Evolutionary conservation across 257 asterid genomes (phyloP), one percentile per base, ranked within the genome.

Genomic region (Rubia yunnanensis): DNA sequence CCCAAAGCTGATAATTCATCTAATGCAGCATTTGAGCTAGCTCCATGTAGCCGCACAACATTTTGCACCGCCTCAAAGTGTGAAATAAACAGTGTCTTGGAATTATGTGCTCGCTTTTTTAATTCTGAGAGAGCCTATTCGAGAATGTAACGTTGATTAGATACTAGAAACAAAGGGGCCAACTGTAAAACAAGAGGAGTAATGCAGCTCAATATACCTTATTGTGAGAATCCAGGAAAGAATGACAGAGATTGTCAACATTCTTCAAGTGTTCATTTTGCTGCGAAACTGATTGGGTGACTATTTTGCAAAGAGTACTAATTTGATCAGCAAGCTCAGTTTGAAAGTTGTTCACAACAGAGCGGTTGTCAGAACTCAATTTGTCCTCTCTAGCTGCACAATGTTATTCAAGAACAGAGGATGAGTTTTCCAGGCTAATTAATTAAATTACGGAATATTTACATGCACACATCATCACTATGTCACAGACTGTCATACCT

Each of bases 31-130:
- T 82, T 81, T 24, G 76, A 80, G 71, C 79, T 77, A 58, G 88
- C 84, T 75, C 89, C 88, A 70, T 90, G 91, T 74, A 89, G 77
- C 68, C 84, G 77, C 73, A 78, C 92, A 69, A 87, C 86, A 80
- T 85, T 81, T 74, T 86, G 92, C 72, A 88, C 65, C 57, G 87
- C 90, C 89, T 88, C 97, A 72, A 88, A 75, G 73, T 90, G 92
- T 68, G 96, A 87, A 52, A 80, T 53, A 78, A 77, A 86, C 74
- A 81, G 74, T 30, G 78, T 74, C 80, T 82, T 83, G 24, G 96
- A 86, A 63, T 78, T 68, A 66, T 69, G 75, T 54, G 85, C 74
- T 73, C 83, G 86, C 69, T 69, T 81, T 83, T 81, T 86, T 41
- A 90, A 73, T 53, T 84, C 92, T 71, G 64, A 60, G 67, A 84